Evolutionary conservation across 192 early-diverging fungal genomes (phyloP).

Genomic region (Coemansia sp.): DNA sequence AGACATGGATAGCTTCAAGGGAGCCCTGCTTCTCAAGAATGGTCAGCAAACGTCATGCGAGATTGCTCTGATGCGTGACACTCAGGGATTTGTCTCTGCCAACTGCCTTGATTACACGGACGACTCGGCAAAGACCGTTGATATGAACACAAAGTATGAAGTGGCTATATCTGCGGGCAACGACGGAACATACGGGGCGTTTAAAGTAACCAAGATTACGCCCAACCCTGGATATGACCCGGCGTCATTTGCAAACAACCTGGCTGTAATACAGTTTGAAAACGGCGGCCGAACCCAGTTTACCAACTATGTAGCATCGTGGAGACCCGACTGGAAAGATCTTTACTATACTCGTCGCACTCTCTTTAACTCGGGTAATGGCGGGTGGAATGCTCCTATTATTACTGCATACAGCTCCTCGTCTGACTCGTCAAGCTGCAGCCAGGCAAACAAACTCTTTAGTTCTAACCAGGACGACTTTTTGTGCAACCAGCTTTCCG

Average conservation of each 20-base stretch:
- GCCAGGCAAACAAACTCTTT: conserved; percentile 22
- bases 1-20: conserved; percentile 40
- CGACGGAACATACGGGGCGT: conserved; percentile 16
- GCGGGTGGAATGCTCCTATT: conserved; percentile 25
- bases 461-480: conserved; percentile 29
- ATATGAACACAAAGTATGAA: conserved; percentile 31
- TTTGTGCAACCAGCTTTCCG: conserved; percentile 33
- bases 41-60: conserved; percentile 50
- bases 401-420: conserved; percentile 7
- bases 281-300: conserved; percentile 14
- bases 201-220: conserved; percentile 28
- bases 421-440: conserved; percentile 12
- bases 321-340: conserved; percentile 41
- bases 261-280: conserved; percentile 37
- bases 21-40: conserved; percentile 44
- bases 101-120: conserved; percentile 43
- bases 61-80: conserved; percentile 41
- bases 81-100: conserved; percentile 40
- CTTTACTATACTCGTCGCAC: conserved; percentile 38
- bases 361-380: conserved; percentile 1
- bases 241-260: conserved; percentile 48
- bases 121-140: conserved; percentile 1
- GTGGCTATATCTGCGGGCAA: conserved; percentile 30
- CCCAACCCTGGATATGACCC: conserved; percentile 39
- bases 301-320: conserved; percentile 50